Evolutionary conservation across 306 rosid species (phyloP).

Genomic region (Dalbergia oliveri): DNA sequence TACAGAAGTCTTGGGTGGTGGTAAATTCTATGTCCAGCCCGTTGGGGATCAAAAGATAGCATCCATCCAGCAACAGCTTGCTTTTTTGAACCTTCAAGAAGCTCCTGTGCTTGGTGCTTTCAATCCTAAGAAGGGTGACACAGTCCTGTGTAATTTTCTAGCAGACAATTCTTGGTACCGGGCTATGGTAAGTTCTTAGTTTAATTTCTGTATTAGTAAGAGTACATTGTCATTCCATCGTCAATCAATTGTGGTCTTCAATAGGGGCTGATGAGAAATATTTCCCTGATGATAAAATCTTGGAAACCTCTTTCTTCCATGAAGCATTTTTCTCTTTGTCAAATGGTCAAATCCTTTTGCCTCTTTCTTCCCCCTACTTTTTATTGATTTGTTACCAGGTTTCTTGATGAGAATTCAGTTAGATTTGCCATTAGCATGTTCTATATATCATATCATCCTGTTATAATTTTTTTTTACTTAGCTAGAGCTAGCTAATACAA

Average conservation of each 20-base stretch:
- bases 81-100: conserved; percentile 81
- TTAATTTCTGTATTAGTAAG: background rate
- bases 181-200: conserved; percentile 75
- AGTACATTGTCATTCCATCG: conserved; percentile 6
- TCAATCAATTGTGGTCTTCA: background rate
- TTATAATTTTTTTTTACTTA: background rate
- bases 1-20: conserved; percentile 83
- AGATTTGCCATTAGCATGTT: background rate
- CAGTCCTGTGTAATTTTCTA: conserved; percentile 77
- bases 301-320: conserved; percentile 26
- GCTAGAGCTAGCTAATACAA: background rate
- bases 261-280: background rate
- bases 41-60: conserved; percentile 77
- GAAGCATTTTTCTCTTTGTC: background rate
- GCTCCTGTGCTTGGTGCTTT: conserved; percentile 85
- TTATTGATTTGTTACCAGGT: background rate
- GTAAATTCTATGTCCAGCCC: conserved; percentile 77
- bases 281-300: background rate
- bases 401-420: background rate
- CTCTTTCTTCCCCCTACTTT: background rate
- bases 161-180: conserved; percentile 85
- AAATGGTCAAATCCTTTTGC: background rate
- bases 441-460: background rate
- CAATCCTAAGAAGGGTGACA: conserved; percentile 85
- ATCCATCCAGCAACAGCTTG: conserved; percentile 75